Evolutionary conservation across 768 basidiomycete genomes (phyloP).

Genomic region (Termitomyces sp.): DNA sequence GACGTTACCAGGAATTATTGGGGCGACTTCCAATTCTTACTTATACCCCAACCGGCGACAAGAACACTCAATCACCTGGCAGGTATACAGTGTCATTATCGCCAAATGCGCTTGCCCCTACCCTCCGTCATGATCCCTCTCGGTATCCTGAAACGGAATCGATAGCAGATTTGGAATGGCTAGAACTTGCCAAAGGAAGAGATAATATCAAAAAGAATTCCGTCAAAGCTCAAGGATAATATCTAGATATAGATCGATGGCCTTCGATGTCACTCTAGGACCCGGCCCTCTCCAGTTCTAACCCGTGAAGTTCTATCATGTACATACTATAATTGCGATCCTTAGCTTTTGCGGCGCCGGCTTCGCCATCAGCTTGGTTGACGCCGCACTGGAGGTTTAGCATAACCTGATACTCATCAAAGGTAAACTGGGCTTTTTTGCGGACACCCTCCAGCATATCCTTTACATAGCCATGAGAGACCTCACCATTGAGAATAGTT

Average conservation of each 20-base stretch:
- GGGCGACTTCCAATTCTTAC: constrained; percentile 51
- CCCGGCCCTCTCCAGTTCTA: constrained; percentile 52
- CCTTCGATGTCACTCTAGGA: constrained; percentile 5
- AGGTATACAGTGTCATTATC: constrained; percentile 27
- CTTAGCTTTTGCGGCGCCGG: constrained; percentile 41
- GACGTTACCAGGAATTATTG: constrained; percentile 57
- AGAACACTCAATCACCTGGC: constrained; percentile 7
- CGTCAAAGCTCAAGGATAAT: constrained; percentile 5
- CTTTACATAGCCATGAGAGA: constrained; percentile 28
- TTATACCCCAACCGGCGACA: constrained; percentile 17
- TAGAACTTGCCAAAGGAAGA: constrained; percentile 15
- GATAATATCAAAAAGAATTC: constrained; percentile 1
- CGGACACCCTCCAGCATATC: constrained; percentile 73
- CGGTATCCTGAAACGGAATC: constrained; percentile 23
- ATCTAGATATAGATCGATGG: not conserved
- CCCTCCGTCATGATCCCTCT: constrained; percentile 15
- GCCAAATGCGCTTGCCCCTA: constrained; percentile 20
- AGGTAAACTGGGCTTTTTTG: constrained; percentile 58
- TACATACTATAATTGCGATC: constrained; percentile 83
- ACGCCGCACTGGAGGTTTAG: constrained; percentile 86
- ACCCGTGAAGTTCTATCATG: constrained; percentile 82
- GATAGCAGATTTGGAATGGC: constrained; percentile 28
- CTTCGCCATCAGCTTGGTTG: constrained; percentile 50
- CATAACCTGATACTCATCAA: constrained; percentile 92
- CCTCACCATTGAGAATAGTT: not conserved